Percentiles rank a stretch among this genome's conserved stretches.
Conservation (phyloP, 2,329 filamentous ascomycete genomes). For the Cercospora sp. region DNA sequence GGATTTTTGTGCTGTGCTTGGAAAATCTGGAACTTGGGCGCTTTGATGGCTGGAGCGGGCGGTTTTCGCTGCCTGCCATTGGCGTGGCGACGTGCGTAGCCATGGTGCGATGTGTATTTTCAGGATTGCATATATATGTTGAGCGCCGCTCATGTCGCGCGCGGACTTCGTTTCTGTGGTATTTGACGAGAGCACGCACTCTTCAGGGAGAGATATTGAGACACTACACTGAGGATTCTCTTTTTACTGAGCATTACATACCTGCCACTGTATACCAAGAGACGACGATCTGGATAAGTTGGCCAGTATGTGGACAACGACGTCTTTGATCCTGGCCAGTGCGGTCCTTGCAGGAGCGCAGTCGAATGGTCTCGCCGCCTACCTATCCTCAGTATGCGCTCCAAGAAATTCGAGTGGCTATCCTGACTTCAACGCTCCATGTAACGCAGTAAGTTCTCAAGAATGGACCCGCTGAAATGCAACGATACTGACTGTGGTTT, state of each 20-base stretch:
- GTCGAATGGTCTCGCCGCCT: constrained; percentile 19
- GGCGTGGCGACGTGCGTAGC: background rate
- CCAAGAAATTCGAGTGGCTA: constrained; percentile 27
- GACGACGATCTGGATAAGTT: background rate
- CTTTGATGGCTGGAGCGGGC: background rate
- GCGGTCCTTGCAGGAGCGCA: constrained; percentile 5
- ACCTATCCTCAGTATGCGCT: constrained; percentile 29
- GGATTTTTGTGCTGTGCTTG: background rate
- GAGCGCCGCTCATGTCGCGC: background rate
- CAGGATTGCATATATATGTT: background rate
- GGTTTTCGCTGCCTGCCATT: background rate
- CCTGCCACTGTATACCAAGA: background rate
- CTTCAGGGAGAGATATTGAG: background rate
- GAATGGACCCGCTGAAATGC: background rate
- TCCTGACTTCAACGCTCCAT: constrained; percentile 31
- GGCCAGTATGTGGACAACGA: background rate
- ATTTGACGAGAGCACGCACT: background rate
- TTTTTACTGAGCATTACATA: background rate
- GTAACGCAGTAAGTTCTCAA: constrained; percentile 25
- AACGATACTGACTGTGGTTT: background rate
- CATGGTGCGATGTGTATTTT: background rate
- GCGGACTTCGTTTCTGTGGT: too few species aligned
- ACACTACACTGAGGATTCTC: background rate
- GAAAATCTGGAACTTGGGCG: background rate
- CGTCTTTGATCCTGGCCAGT: background rate